phyloP scores from a whole-genome alignment of 2,329 filamentous ascomycete species.

The Colletotrichum sp. region DNA sequence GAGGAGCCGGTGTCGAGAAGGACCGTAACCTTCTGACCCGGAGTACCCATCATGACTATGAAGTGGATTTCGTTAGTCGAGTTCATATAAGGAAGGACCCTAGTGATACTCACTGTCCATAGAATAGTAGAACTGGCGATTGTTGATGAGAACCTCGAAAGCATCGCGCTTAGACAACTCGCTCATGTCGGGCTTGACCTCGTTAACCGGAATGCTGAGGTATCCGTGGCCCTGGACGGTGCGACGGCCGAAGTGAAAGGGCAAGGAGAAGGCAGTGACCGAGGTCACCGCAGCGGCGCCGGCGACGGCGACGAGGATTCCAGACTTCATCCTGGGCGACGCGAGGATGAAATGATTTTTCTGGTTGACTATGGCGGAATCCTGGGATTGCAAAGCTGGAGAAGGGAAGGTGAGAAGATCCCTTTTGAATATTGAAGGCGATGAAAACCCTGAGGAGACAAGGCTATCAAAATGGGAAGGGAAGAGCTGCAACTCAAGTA shows the following conservation, averaged over 20 bases:
- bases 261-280: conserved; percentile 24
- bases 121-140: conserved; percentile 43
- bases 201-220: conserved; percentile 39
- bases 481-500: neutral
- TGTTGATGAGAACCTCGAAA: conserved; percentile 36
- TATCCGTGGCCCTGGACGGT: conserved; percentile 39
- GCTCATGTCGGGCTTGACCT: neutral
- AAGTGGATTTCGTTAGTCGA: neutral
- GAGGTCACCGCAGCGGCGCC: conserved; percentile 9
- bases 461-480: neutral
- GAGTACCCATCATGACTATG: conserved; percentile 47
- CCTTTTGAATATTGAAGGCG: neutral
- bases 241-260: conserved; percentile 19
- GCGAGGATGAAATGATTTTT: neutral
- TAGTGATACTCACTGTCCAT: conserved; percentile 35
- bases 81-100: neutral
- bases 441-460: neutral
- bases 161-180: conserved; percentile 20
- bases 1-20: conserved; percentile 58
- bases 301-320: neutral
- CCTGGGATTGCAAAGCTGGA: neutral
- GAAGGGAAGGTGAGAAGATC: neutral
- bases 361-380: neutral
- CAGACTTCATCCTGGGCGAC: conserved; percentile 3
- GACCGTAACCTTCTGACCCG: conserved; percentile 48